A percentile compares a stretch with the other conserved stretches of the same genome.
These are phyloP conservation scores for Wickerhamomyces tratensis DNA, from an alignment of 805 yeast species.

Conservation along the genomic window DNA sequence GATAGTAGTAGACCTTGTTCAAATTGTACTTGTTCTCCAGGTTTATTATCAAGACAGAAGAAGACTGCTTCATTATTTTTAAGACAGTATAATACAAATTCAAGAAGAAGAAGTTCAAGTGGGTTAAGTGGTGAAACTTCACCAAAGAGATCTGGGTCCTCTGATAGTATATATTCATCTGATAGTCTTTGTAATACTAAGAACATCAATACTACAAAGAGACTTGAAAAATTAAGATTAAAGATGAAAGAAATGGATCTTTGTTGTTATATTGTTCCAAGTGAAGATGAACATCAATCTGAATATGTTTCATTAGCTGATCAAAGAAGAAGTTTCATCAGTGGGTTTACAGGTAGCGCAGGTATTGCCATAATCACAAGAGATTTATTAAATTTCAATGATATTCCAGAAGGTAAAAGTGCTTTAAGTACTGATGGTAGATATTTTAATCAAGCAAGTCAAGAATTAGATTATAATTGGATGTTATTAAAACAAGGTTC, in stretches of 20 bases:
- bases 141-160: slow-evolving; percentile 18
- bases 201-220: slow-evolving; percentile 46
- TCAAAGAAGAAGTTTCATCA: slow-evolving; percentile 71
- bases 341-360: slow-evolving; percentile 90
- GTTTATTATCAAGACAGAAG: slow-evolving; percentile 58
- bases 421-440: slow-evolving; percentile 90
- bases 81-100: slow-evolving; percentile 21
- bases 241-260: slow-evolving; percentile 55
- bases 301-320: slow-evolving; percentile 82
- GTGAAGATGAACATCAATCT: slow-evolving; percentile 90
- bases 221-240: slow-evolving; percentile 50
- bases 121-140: slow-evolving; percentile 2
- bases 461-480: slow-evolving; percentile 79
- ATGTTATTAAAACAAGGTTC: slow-evolving; percentile 68
- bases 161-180: slow-evolving; percentile 27
- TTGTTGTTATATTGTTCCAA: slow-evolving; percentile 69
- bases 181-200: slow-evolving; percentile 27
- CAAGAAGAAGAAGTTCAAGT: slow-evolving; percentile 20
- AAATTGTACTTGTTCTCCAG: slow-evolving; percentile 82
- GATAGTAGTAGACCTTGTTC: slow-evolving; percentile 44
- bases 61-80: slow-evolving; percentile 49
- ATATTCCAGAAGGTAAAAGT: slow-evolving; percentile 49
- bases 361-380: slow-evolving; percentile 81
- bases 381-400: slow-evolving; percentile 30
- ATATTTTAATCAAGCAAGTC: slow-evolving; percentile 83